Conservation (phyloP, 345 rosid species). For the Gossypium herbaceum region DNA sequence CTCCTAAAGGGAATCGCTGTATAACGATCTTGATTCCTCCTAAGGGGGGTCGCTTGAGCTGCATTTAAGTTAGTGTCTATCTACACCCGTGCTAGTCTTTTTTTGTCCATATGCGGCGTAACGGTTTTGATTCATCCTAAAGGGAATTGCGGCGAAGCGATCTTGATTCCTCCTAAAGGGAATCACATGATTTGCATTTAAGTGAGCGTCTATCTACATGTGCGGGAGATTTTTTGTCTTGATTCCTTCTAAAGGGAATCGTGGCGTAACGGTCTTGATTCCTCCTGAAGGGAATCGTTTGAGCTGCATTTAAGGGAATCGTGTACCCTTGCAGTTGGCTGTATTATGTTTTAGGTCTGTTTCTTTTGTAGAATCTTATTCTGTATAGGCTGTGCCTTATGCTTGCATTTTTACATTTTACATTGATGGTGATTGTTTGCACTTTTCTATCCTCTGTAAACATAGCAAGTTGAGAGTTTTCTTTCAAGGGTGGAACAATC, state of each 20-base stretch:
- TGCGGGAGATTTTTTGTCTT: too few species aligned
- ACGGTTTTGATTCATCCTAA: constrained; percentile 4
- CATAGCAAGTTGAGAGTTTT: constrained; percentile 65
- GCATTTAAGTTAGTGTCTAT: neutral
- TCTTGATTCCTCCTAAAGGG: neutral
- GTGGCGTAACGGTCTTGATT: too few species aligned
- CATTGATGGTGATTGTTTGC: neutral
- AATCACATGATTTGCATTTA: neutral
- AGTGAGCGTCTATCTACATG: neutral
- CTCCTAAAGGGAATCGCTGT: neutral
- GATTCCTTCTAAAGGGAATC: too few species aligned
- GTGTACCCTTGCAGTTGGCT: neutral
- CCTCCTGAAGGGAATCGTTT: too few species aligned
- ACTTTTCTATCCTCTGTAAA: constrained; percentile 5
- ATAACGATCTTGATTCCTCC: constrained; percentile 2
- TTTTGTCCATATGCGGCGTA: neutral
- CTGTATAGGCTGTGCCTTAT: neutral
- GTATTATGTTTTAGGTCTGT: neutral
- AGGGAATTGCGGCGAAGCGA: neutral
- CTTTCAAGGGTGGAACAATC: constrained; percentile 84
- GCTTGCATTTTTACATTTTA: neutral
- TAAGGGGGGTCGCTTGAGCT: neutral
- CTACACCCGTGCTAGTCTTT: neutral
- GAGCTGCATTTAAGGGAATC: too few species aligned
- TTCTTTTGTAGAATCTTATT: neutral